phyloP scores from a whole-genome alignment of 805 yeast genomes.

The Cyberlindnera euphorbiae region DNA sequence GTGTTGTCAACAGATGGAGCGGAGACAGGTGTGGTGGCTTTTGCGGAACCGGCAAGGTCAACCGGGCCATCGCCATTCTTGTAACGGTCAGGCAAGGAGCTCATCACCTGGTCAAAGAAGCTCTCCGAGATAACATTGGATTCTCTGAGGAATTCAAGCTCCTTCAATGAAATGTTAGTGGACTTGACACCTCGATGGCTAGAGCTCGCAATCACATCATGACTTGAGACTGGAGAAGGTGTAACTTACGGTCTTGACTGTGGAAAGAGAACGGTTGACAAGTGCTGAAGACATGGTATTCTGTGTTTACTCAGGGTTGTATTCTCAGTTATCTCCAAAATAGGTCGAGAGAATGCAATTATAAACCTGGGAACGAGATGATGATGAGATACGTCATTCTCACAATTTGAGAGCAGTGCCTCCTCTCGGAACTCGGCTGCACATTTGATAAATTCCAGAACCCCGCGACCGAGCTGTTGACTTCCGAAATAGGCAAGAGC shows the following conservation, averaged over 20 bases:
- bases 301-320: not conserved
- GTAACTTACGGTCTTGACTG: conserved; percentile 46
- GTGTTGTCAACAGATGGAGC: conserved; percentile 28
- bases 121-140: conserved; percentile 63
- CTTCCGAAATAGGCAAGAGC: not conserved
- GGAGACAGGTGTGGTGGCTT: conserved; percentile 4
- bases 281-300: conserved; percentile 44
- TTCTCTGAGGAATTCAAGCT: conserved; percentile 73
- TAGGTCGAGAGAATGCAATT: too few relatives aligned
- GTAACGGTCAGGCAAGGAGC: conserved; percentile 54
- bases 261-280: conserved; percentile 74
- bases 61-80: conserved; percentile 46
- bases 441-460: too few relatives aligned
- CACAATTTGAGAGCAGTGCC: too few relatives aligned
- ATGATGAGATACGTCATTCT: too few relatives aligned
- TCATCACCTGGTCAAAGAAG: conserved; percentile 45
- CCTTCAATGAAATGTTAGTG: conserved; percentile 29
- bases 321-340: too few relatives aligned
- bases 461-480: not conserved
- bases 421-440: too few relatives aligned
- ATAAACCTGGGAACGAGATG: too few relatives aligned
- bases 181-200: too few relatives aligned
- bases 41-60: conserved; percentile 27
- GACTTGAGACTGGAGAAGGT: not conserved
- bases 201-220: too few relatives aligned